These are phyloP conservation scores for Sclerotinia glacialis DNA, from an alignment of 2,329 filamentous ascomycete genomes.

Conservation along the genomic window DNA sequence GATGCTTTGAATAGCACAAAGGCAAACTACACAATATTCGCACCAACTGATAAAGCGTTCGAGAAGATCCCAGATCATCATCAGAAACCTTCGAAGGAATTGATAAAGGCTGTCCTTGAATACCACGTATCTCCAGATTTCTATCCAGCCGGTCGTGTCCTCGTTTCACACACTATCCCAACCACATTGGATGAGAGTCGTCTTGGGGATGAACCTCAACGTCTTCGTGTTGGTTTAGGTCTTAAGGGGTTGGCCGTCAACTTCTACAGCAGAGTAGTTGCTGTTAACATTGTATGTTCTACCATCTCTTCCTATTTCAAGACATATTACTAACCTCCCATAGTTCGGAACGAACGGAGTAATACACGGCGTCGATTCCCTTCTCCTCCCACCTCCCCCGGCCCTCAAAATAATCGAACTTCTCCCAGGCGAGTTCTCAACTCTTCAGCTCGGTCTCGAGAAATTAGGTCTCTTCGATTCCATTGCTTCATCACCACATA, in stretches of 20 bases:
- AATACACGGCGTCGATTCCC: slow-evolving; percentile 70
- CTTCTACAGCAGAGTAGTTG: slow-evolving; percentile 69
- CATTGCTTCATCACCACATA: slow-evolving; percentile 51
- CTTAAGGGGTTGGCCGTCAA: slow-evolving; percentile 67
- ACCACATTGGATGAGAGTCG: slow-evolving; percentile 58
- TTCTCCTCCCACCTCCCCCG: slow-evolving; percentile 73
- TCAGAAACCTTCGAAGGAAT: slow-evolving; percentile 65
- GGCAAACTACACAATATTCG: slow-evolving; percentile 76
- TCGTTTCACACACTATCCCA: slow-evolving; percentile 70
- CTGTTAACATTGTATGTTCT: slow-evolving; percentile 62
- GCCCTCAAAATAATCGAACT: slow-evolving; percentile 61
- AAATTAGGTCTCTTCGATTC: slow-evolving; percentile 69
- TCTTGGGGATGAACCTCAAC: slow-evolving; percentile 66
- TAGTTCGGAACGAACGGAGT: slow-evolving; percentile 75
- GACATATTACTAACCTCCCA: neutral
- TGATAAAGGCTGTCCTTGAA: slow-evolving; percentile 63
- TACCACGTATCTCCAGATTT: slow-evolving; percentile 73
- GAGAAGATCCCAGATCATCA: slow-evolving; percentile 53
- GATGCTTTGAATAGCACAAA: slow-evolving; percentile 70
- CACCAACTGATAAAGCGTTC: slow-evolving; percentile 75
- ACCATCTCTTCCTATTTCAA: neutral
- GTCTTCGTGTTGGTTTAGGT: slow-evolving; percentile 65
- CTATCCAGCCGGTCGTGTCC: slow-evolving; percentile 64
- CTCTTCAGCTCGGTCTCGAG: slow-evolving; percentile 68
- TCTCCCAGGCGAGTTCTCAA: slow-evolving; percentile 71